Base-by-base conservation (phyloP, 768 basidiomycete genomes). In the Tubosaeta brunneosetosa region DNA sequence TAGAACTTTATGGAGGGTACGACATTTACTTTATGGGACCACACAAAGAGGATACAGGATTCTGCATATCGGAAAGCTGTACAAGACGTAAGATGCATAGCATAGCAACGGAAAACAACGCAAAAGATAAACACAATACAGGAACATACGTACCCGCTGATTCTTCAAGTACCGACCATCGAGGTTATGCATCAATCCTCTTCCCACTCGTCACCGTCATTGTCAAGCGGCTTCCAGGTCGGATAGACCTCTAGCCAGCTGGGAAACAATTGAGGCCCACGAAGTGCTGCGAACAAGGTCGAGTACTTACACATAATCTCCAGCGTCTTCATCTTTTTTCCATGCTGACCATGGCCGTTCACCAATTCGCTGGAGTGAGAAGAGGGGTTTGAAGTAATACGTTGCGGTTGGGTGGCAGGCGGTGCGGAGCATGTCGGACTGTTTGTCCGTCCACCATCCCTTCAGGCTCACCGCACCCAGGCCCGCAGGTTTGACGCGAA, bases 241-340 rank as follows among this genome's bases (percentile, higher is more conserved):
- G 41, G 51, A 47, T 50, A 53, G 32, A 61, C 59, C 19, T 64
- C 51, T 19, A 44, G n/a, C 55, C 58, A 63, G 16, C 62, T 61
- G 34, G 7, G 13, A 40, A 19, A 14, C 16, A 7, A 3, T 26
- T 29, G 26, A 17, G 7, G 36, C 19, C 38, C 17, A 13, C 22
- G 19, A 40, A 22, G 40, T 31, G 6, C 8, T 9, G n/a, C 1
- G n/a, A 37, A 1, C 26, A 50, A 36, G 3, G 31, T 34, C 19
- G 33, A 13, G 32, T 19, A 55, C 52, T 50, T 36, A 57, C 59
- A 34, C 3, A 9, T 55, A 47, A 29, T 64, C 55, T 8, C 31
- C 55, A 10, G 26, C 13, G 11, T 46, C 37, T 1, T 44, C 44
- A 11, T 51, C 52, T 2, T 55, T 52, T 45, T 53, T 47, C 44